Evolutionary conservation across 2,329 filamentous ascomycete species (phyloP), one percentile per base, ranked within the genome.

Genomic region (Chlorencoelia australis): DNA sequence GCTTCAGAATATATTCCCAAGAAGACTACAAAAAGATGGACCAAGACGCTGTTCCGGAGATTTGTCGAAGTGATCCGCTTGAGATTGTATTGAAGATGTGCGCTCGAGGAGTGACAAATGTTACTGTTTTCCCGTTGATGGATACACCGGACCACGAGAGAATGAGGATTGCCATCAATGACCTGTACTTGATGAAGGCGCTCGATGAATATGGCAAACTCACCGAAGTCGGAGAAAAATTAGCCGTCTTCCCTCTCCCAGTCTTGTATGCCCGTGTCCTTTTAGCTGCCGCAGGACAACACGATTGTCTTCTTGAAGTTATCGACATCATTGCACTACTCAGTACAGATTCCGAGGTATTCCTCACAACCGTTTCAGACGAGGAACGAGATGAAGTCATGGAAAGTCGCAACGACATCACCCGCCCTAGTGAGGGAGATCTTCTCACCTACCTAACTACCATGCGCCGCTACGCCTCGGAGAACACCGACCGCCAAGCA

Each of bases 81-180:
- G 81, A 86, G 21, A 83, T 89, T 0, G 69, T 95, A 1, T 65
- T 98, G 7, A 94, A 84, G 0, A 93, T 98, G 82, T 95, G 94
- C 58, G 87, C 89, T 1, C 75, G 87, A 36, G 87, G 88, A 0
- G 79, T 96, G 9, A 70, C 83, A 17, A 81, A 96, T 53, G 73
- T 94, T 2, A 65, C 87, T 14, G 66, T 69, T 0, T 98, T 98
- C 44, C 86, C 89, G 0, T 75, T 95, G 31, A 78, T 96, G 56
- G 87, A 94, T 37, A 71, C 73, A 1, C 91, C 91, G 0, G 77
- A 83, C 7, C 62, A 76, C 3, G 81, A 93, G 45, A 72, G 83
- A 0, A 73, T 95, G 33, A 78, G 89, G 49, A 86, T 86, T 48
- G 87, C 88, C 0, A 65, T 95, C 1, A 60, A 91, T 5, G 82